Evolutionary conservation across 345 rosid species (phyloP), one percentile per base, ranked within the genome.

Genomic region (Eucalyptus guilfoylei): DNA sequence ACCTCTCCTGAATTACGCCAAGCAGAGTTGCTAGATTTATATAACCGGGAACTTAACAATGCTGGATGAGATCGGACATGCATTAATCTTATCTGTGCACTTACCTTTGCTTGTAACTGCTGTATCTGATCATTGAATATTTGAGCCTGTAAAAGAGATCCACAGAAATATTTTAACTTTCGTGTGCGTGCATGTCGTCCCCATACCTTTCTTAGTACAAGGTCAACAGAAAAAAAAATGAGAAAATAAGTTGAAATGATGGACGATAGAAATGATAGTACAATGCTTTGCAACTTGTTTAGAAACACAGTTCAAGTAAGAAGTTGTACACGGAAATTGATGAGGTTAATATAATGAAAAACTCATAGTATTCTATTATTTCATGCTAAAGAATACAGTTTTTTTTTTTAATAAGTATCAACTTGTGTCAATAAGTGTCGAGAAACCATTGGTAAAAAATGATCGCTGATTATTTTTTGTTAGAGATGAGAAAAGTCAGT

Each of bases 51-150:
- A 87, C 13, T 16, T 16, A 62, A 58, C 50, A 23, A 37, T 40
- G 37, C 49, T 2, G 12, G 32, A 30, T 45, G 37, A 42, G 28
- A 50, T 34, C n/a, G 54, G 32, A 85, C 13, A 30, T 48, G 19
- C 12, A 48, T n/a, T 64, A 8, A 14, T 64, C 76, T 1, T n/a
- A 64, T n/a, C 16, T 7, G 19, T n/a, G 8, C 37, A 40, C 14
- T 45, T 90, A 94, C 96, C 95, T 90, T 92, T 80, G 88, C 94
- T 89, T 92, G 90, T 67, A 93, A 92, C 86, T 93, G 92, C 88
- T 91, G 87, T 89, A 92, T 49, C 90, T 91, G 95, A 91, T 91
- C 94, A 54, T 89, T 88, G 30, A 88, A 90, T 81, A 96, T 87
- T 87, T 90, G 89, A 90, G 86, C 90, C 96, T 96, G 93, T 15